Base-by-base conservation (phyloP, 768 basidiomycete genomes). In the Neoboletus subvelutipes region DNA sequence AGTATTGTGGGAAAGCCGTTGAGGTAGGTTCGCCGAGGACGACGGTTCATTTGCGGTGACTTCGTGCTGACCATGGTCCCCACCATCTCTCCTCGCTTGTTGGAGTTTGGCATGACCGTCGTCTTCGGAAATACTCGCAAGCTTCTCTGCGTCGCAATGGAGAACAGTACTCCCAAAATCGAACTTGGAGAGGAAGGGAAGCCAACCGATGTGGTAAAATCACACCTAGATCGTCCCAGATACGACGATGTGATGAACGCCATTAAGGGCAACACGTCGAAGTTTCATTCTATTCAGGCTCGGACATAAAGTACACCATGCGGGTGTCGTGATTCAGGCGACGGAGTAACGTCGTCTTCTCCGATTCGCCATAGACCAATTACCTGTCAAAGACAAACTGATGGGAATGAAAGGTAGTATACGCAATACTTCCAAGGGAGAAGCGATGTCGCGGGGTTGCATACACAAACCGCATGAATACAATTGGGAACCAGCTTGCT, bases 21-120 rank as follows among this genome's bases (percentile, higher is more conserved):
- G 43, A 17, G 28, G 5, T 41, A 28, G 31, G 45, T 57, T 52
- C 57, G 55, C 63, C 63, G 65, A 63, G 54, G 63, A 55, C 28
- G 53, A 31, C 47, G 63, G 56, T 34, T 17, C 22, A 47, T 48
- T 10, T 49, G 26, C 18, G 29, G 26, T 34, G 33, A 42, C 34
- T 51, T 45, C 29, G 9, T 28, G 22, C 33, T 31, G 9, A n/a
- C 18, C 7, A 29, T 34, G 54, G 51, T 54, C 45, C 53, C 18
- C 34, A 33, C n/a, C 26, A 18, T 31, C 45, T 4, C 56, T 22
- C 43, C 28, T 43, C 45, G 34, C 17, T 62, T 42, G 22, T 56
- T 55, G 45, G 43, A 28, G 31, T 52, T 42, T 45, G 33, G 40
- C 24, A 61, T 4, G 36, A 51, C 51, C 49, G 52, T 45, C 52